Base-by-base conservation (phyloP, 495 filamentous ascomycete species). In the Staphylotrichum longicolle region DNA sequence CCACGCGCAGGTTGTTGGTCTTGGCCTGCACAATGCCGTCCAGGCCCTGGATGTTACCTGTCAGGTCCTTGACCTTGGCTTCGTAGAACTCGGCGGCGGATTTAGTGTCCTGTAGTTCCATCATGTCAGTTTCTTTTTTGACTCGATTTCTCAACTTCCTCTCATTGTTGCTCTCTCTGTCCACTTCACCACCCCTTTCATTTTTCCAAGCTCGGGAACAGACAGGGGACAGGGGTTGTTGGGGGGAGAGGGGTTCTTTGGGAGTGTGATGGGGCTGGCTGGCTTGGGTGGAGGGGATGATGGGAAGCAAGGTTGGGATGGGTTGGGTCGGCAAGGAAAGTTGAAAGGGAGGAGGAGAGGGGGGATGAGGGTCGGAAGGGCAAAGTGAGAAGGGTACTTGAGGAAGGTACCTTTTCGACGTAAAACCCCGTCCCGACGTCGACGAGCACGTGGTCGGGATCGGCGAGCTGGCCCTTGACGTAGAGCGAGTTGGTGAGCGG, bases 381-480 rank as follows among this genome's bases (percentile, higher is more conserved):
- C n/a, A n/a, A n/a, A n/a, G n/a, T n/a, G n/a, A n/a, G n/a, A n/a
- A n/a, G n/a, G n/a, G n/a, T n/a, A n/a, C n/a, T n/a, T n/a, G n/a
- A n/a, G n/a, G n/a, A n/a, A n/a, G n/a, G n/a, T n/a, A 89, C 88
- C 84, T 98, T 98, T 77, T 98, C 94, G 58, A 98, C 89, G 72
- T 91, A 97, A 72, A 94, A 98, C 3, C 94, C 94, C 1, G 94
- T 98, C 14, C 94, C 94, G 15, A 98, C 88, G 78, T 98, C 94
- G 30, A 98, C 91, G 48, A 98, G 81, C 10, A 98, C 92, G 61
- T 87, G 87, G 61, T 89, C 84, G 9, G 88, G 83, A 73, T 87
- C 84, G 39, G 91, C 81, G 27, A 98, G 80, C 20, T 78, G 84
- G 6, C 93, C 95, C 50, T 90, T 89, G 12, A 98, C 92, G 75